Evolutionary conservation across 306 rosid genomes (phyloP), one percentile per base, ranked within the genome.

Genomic region (Astragalus membranaceus): DNA sequence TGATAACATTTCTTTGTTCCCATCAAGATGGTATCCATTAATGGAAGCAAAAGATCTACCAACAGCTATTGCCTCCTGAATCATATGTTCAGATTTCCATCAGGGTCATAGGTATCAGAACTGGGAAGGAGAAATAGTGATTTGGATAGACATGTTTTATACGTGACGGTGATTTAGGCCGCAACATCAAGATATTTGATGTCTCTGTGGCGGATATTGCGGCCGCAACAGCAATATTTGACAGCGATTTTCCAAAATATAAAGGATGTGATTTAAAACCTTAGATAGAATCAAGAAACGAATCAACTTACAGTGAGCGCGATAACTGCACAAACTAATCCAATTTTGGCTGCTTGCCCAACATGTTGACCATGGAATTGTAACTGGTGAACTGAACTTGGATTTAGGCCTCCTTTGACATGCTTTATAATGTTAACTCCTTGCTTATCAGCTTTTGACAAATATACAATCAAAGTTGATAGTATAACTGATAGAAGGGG

Each of bases 1-100:
- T 61, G 94, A 89, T 14, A 92, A 16, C 97, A 92, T 92, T 79
- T 92, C 96, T 62, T 80, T 84, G 79, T 92, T 89, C 37, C 94
- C 96, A 78, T 92, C 94, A 42, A 92, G 83, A 74, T 82, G 91
- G 77, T 92, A 89, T 30, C 94, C 97, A 58, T 83, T 89, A 16
- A 89, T 74, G 43, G 97, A 77, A 54, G 97, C 94, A 26, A 92
- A 92, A 4, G 97, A 89, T 81, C 97, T 73, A 13, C 97, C 96
- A 5, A 92, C 96, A 0, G 97, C 97, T 17, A 92, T 78, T 16
- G 97, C 97, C 66, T 80, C 81, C 85, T 76, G 72, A 50, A 64
- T 57, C 51, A 60, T 5, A 60, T 41, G 35, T 69, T 64, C 8
- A 47, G n/a, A 56, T 82, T 56, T 7, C 33, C 47, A 56, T 74